A percentile compares a stretch with the other conserved stretches of the same genome.
These are phyloP conservation scores for Termitomyces sp. DNA, from an alignment of 768 basidiomycete species.

Conservation along the genomic window DNA sequence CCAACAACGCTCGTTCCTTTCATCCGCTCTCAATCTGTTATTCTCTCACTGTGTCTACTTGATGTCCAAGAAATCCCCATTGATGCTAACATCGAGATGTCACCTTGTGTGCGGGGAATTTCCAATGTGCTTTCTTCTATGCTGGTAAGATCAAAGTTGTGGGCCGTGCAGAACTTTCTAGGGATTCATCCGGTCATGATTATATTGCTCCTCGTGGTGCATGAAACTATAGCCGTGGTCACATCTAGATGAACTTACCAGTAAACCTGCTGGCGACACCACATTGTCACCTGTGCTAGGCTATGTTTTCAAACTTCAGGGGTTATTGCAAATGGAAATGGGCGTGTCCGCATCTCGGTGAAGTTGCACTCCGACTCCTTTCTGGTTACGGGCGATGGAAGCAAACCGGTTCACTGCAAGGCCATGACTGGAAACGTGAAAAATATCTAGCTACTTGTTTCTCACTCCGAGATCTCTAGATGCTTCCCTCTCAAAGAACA, in stretches of 20 bases:
- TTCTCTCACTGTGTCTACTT: not conserved
- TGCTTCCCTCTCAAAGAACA: not conserved
- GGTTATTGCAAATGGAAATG: not conserved
- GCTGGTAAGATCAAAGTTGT: not conserved
- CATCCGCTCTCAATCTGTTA: not conserved
- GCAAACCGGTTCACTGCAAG: not conserved
- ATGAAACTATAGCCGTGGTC: not conserved
- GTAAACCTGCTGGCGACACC: not conserved
- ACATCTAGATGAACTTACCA: not conserved
- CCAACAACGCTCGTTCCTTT: not conserved
- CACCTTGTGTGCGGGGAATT: too few relatives aligned
- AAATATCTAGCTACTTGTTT: not conserved
- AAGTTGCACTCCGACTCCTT: not conserved
- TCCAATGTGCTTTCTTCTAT: too few relatives aligned
- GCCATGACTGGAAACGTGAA: not conserved
- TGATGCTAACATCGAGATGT: too few relatives aligned
- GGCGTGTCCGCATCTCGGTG: not conserved
- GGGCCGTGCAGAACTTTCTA: not conserved
- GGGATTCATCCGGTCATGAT: too few relatives aligned
- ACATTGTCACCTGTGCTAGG: not conserved
- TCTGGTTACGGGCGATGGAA: not conserved
- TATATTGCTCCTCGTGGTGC: not conserved
- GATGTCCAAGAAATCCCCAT: not conserved
- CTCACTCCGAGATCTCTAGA: not conserved
- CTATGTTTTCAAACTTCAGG: too few relatives aligned